Evolutionary conservation across 2,329 filamentous ascomycete genomes (phyloP).

Genomic region (Ascochyta pisi): DNA sequence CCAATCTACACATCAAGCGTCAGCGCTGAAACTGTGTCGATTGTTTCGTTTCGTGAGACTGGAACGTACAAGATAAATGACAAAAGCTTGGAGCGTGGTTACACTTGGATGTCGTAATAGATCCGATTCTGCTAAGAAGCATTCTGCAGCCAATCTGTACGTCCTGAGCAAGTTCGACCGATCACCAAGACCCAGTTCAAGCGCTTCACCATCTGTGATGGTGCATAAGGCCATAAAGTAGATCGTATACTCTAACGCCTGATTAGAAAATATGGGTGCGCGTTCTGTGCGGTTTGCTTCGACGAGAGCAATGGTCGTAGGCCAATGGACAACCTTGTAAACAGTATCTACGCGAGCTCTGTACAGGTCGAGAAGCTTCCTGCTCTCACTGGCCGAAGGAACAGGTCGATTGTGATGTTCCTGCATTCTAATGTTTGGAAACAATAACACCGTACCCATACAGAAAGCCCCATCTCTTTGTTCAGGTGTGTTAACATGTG

Average conservation of each 20-base stretch:
- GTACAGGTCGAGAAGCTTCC: constrained; percentile 11
- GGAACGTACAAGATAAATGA: too few relatives aligned
- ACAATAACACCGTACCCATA: too few relatives aligned
- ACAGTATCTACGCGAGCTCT: constrained; percentile 16
- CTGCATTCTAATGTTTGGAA: too few relatives aligned
- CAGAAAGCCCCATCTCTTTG: too few relatives aligned
- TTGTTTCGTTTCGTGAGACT: too few relatives aligned
- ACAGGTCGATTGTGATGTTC: too few relatives aligned
- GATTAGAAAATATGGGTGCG: neutral
- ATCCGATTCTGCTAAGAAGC: neutral
- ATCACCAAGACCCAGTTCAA: neutral
- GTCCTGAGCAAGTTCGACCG: neutral
- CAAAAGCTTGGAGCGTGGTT: too few relatives aligned
- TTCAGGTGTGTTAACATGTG: too few relatives aligned
- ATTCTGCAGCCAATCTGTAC: neutral
- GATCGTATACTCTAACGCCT: constrained; percentile 8
- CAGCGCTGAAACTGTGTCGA: too few relatives aligned
- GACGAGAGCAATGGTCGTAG: neutral
- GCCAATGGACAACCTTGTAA: constrained; percentile 22
- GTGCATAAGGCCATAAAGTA: constrained; percentile 15
- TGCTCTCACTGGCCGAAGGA: neutral
- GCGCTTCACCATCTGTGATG: constrained; percentile 5
- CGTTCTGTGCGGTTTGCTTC: too few relatives aligned
- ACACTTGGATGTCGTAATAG: constrained; percentile 9
- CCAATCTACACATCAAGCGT: too few relatives aligned